These are phyloP conservation scores for Gymnopilus junonius DNA, from an alignment of 768 basidiomycete species.

Conservation along the genomic window DNA sequence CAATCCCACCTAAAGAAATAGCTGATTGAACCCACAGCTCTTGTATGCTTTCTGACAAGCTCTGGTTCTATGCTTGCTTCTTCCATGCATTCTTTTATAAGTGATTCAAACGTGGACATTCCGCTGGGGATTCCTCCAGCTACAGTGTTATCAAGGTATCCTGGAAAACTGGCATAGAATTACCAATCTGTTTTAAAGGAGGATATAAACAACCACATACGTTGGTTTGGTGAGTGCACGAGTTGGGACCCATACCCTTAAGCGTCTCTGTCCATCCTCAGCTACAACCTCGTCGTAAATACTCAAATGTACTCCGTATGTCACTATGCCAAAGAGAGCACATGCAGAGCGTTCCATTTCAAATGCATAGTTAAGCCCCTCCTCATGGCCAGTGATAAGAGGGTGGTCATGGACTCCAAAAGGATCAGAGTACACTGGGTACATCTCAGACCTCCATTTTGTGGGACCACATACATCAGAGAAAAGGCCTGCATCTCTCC, in stretches of 20 bases:
- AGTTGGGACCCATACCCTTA: constrained; percentile 87
- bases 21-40: constrained; percentile 69
- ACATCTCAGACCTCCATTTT: constrained; percentile 89
- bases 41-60: constrained; percentile 63
- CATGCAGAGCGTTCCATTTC: constrained; percentile 90
- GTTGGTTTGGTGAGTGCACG: constrained; percentile 88
- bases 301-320: constrained; percentile 93
- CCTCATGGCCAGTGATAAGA: constrained; percentile 33
- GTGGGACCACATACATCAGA: constrained; percentile 67
- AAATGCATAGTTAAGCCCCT: constrained; percentile 71
- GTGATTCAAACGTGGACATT: constrained; percentile 67
- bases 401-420: constrained; percentile 62
- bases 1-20: constrained; percentile 73
- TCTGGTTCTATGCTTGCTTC: constrained; percentile 82
- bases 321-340: constrained; percentile 86
- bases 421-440: constrained; percentile 75
- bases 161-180: constrained; percentile 67
- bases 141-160: constrained; percentile 86
- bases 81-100: constrained; percentile 93
- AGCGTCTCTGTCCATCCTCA: constrained; percentile 38
- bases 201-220: constrained; percentile 45
- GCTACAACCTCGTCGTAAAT: constrained; percentile 54
- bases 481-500: constrained; percentile 71
- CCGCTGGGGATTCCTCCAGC: constrained; percentile 93
- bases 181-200: neutral